Evolutionary conservation across 768 basidiomycete species (phyloP), one percentile per base, ranked within the genome.

Genomic region (Suillus clintonianus): DNA sequence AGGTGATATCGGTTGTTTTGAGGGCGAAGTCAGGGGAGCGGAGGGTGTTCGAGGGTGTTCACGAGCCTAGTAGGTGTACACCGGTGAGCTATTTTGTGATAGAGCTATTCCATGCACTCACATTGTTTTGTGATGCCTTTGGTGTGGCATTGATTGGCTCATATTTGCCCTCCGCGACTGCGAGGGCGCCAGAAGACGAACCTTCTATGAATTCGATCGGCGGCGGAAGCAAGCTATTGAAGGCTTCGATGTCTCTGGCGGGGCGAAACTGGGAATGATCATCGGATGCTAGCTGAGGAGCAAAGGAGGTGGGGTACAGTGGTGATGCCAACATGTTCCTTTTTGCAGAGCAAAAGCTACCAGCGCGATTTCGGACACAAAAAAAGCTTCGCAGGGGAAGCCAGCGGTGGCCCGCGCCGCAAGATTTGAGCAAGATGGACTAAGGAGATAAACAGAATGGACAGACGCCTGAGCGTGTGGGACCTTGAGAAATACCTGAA

Each of bases 201-300:
- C 92, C 92, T 73, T 94, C 92, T 58, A 93, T 79, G 60, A 94
- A 94, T 74, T 94, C 92, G 64, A 94, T 82, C 19, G 89, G 85
- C n/a, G 90, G 89, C 5, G 89, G 89, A 42, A 91, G 84, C n/a
- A 91, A 81, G 67, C 81, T 89, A 68, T 90, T 91, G 80, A 92
- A 92, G 4, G 87, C 79, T 64, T 91, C 90, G 64, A 89, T 72
- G 72, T 92, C 90, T 71, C 85, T 86, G 42, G 88, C 83, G 4
- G 90, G 90, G 48, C 85, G 81, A 72, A 86, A 87, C 67, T 86
- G 86, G 34, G 81, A 69, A 50, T 80, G 71, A 70, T 86, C 85
- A 57, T 88, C 86, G 37, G 84, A 71, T 53, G 69, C 71, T 70
- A 83, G 81, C 57, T 83, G 80, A 6, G 81, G 74, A 43, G 84